A percentile compares a stretch with the other conserved stretches of the same genome.
These are phyloP conservation scores for Salvia miltiorrhiza DNA, from an alignment of 257 asterid genomes.

Conservation along the genomic window DNA sequence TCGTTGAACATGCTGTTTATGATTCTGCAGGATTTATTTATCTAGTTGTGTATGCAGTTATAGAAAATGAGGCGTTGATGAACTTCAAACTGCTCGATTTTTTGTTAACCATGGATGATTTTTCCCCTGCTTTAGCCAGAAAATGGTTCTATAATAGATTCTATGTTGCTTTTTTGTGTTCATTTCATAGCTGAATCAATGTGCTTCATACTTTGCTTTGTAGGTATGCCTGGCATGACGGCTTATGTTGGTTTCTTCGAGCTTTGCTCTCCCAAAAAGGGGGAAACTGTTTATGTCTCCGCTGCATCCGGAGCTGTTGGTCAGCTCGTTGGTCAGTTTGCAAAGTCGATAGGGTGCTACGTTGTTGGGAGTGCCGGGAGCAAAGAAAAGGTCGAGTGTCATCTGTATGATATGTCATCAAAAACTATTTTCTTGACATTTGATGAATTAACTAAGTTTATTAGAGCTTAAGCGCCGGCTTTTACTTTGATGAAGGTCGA, in stretches of 20 bases:
- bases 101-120: not conserved
- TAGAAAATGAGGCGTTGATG: not conserved
- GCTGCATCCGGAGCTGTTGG: slow-evolving; percentile 36
- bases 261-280: slow-evolving; percentile 36
- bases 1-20: not conserved
- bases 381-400: slow-evolving; percentile 41
- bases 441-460: not conserved
- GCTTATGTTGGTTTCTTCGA: slow-evolving; percentile 38
- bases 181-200: not conserved
- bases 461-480: not conserved
- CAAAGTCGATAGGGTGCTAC: slow-evolving; percentile 43
- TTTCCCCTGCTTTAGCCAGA: no score
- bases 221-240: slow-evolving; percentile 50
- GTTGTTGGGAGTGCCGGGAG: slow-evolving; percentile 54
- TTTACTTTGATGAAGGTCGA: slow-evolving; percentile 7
- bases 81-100: not conserved
- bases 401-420: not conserved
- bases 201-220: not conserved
- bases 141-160: no score
- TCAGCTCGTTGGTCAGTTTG: slow-evolving; percentile 26
- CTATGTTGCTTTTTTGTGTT: not conserved
- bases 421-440: no score
- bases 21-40: not conserved
- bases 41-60: not conserved
- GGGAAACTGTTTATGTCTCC: slow-evolving; percentile 40